phyloP scores from a whole-genome alignment of 2,329 filamentous ascomycete genomes.

The Neurospora sp. region DNA sequence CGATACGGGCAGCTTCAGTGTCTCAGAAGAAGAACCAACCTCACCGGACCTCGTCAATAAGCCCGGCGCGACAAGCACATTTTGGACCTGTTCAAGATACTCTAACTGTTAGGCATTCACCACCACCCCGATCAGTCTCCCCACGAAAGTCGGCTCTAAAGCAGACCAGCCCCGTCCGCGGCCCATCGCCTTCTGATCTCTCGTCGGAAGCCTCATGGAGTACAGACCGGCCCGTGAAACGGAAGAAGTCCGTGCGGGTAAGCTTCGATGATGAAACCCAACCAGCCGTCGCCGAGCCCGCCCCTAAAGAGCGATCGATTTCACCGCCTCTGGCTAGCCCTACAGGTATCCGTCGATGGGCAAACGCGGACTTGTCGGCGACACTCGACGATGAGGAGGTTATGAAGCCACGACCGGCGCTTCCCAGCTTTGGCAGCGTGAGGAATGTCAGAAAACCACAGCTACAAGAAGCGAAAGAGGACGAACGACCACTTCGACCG shows the following conservation, averaged over 20 bases:
- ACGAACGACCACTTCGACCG: constrained; percentile 49
- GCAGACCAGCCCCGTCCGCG: constrained; percentile 45
- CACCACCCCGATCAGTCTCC: constrained; percentile 60
- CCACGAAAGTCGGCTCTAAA: constrained; percentile 73
- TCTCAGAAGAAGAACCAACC: neutral
- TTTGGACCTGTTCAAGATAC: constrained; percentile 51
- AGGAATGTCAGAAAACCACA: constrained; percentile 47
- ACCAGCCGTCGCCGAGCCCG: constrained; percentile 37
- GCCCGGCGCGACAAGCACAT: constrained; percentile 58
- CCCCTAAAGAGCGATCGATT: constrained; percentile 26
- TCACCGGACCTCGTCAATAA: constrained; percentile 32
- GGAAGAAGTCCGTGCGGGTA: constrained; percentile 60
- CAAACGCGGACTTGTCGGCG: constrained; percentile 25
- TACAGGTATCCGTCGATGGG: constrained; percentile 11
- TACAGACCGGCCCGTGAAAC: constrained; percentile 26
- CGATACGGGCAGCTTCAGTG: neutral
- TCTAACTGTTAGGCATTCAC: constrained; percentile 53
- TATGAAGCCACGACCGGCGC: constrained; percentile 64
- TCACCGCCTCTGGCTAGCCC: constrained; percentile 31
- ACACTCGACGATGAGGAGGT: constrained; percentile 51
- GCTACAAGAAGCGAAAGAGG: constrained; percentile 40
- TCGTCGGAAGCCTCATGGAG: constrained; percentile 34
- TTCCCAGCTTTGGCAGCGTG: constrained; percentile 69
- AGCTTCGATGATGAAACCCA: constrained; percentile 65
- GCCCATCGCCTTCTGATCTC: constrained; percentile 40